Evolutionary conservation across 1,284 basidiomycete species (phyloP).

Genomic region (Gomphus sp.): DNA sequence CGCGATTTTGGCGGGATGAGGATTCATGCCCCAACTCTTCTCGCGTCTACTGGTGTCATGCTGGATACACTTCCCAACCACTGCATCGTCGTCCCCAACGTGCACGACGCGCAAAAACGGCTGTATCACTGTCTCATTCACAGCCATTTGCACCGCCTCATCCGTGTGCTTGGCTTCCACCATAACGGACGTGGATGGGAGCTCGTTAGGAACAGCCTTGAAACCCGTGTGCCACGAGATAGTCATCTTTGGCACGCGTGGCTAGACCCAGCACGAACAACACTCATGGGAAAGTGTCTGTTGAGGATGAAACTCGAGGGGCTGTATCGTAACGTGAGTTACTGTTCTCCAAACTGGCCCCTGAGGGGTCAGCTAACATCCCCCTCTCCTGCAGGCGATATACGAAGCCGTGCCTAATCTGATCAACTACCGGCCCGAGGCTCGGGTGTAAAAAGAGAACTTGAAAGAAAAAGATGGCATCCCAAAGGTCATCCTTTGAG

Average conservation of each 20-base stretch:
- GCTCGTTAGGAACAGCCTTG: conserved; percentile 34
- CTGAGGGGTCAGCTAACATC: not conserved
- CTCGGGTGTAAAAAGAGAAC: too few species aligned
- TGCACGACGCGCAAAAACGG: conserved; percentile 39
- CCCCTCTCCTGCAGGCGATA: not conserved
- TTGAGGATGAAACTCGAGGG: conserved; percentile 44
- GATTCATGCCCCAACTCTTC: conserved; percentile 36
- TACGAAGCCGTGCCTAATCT: conserved; percentile 6
- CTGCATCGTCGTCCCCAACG: conserved; percentile 33
- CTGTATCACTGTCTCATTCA: conserved; percentile 48
- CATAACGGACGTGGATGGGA: conserved; percentile 38
- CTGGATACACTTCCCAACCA: conserved; percentile 39
- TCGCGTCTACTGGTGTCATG: conserved; percentile 31
- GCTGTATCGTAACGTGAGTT: conserved; percentile 39
- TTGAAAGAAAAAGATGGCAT: too few species aligned
- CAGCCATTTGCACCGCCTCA: conserved; percentile 44
- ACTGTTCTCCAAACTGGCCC: not conserved
- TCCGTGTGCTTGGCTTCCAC: conserved; percentile 39
- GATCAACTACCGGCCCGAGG: not conserved
- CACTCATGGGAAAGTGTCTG: conserved; percentile 40
- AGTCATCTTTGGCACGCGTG: conserved; percentile 36
- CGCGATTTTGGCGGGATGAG: conserved; percentile 45
- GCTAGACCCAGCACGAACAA: conserved; percentile 26
- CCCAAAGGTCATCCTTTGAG: too few species aligned
- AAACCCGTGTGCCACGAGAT: conserved; percentile 29